Conservation (phyloP, 2,329 filamentous ascomycete species). For the Taxawa tesnikishii region DNA sequence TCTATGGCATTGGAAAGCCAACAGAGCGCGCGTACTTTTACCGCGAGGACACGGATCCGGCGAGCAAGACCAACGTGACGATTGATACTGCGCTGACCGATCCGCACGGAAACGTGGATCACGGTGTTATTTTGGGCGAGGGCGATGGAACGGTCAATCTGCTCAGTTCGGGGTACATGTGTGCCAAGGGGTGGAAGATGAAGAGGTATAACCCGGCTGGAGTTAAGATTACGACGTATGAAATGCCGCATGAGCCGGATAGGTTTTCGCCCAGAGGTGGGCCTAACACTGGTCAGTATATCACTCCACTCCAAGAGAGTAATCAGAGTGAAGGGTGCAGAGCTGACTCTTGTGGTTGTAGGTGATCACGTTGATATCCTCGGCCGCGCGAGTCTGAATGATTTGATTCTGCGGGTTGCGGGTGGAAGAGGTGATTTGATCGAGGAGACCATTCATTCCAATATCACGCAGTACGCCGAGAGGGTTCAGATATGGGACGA, state of each 20-base stretch:
- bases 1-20: conserved; percentile 89
- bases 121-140: conserved; percentile 88
- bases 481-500: conserved; percentile 75
- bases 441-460: conserved; percentile 63
- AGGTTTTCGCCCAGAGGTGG: conserved; percentile 71
- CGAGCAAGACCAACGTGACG: conserved; percentile 50
- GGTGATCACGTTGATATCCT: conserved; percentile 96
- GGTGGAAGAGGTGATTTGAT: conserved; percentile 75
- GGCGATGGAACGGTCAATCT: conserved; percentile 93
- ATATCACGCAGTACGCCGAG: conserved; percentile 70
- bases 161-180: conserved; percentile 93
- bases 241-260: conserved; percentile 96
- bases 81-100: conserved; percentile 58
- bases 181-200: conserved; percentile 84
- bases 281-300: conserved; percentile 47
- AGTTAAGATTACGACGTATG: conserved; percentile 68
- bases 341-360: no score
- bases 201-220: conserved; percentile 86
- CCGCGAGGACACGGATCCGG: conserved; percentile 52
- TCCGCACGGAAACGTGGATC: conserved; percentile 51
- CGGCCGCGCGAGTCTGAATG: conserved; percentile 77
- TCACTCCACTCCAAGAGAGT: no score
- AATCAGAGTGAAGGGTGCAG: no score
- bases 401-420: conserved; percentile 75
- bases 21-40: conserved; percentile 94